These are phyloP conservation scores for Nematocida sp. DNA, from an alignment of 371 early-diverging fungal genomes.

Conservation along the genomic window DNA sequence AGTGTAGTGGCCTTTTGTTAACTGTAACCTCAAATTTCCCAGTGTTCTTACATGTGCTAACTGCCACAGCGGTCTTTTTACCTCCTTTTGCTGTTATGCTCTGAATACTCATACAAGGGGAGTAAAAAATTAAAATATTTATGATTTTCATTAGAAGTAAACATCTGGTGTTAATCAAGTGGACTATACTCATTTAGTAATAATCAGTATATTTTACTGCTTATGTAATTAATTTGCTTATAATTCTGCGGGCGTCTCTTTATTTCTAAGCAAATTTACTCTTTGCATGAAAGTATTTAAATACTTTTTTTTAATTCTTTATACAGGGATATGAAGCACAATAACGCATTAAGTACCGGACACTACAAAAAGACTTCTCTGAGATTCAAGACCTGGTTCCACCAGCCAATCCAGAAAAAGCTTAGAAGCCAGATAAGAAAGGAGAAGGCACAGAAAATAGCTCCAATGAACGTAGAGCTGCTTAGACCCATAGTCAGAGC, in stretches of 20 bases:
- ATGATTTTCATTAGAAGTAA: not conserved
- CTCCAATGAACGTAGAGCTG: conserved; percentile 92
- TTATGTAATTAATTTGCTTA: not conserved
- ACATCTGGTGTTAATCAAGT: not conserved
- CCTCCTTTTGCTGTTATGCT: conserved; percentile 64
- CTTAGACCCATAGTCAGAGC: conserved; percentile 93
- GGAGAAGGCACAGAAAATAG: conserved; percentile 87
- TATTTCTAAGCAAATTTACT: not conserved
- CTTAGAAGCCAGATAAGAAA: conserved; percentile 80
- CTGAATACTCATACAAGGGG: conserved; percentile 56
- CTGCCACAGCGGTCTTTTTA: conserved; percentile 97
- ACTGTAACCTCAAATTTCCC: conserved; percentile 84
- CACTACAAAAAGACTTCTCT: conserved; percentile 98
- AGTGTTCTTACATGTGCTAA: conserved; percentile 93
- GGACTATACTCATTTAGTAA: not conserved
- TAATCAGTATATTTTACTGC: not conserved
- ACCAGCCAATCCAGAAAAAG: conserved; percentile 92
- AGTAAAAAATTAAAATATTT: conserved; percentile 59
- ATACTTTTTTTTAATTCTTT: conserved; percentile 63
- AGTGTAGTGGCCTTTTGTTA: conserved; percentile 90
- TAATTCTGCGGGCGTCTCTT: not conserved
- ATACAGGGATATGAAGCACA: conserved; percentile 74
- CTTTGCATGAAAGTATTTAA: not conserved
- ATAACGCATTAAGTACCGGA: conserved; percentile 91
- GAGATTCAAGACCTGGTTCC: conserved; percentile 96